A percentile compares a stretch with the other conserved stretches of the same genome.
Evolutionary conservation across 805 yeast species (phyloP).

Genomic region (Brettanomyces custersianus): DNA sequence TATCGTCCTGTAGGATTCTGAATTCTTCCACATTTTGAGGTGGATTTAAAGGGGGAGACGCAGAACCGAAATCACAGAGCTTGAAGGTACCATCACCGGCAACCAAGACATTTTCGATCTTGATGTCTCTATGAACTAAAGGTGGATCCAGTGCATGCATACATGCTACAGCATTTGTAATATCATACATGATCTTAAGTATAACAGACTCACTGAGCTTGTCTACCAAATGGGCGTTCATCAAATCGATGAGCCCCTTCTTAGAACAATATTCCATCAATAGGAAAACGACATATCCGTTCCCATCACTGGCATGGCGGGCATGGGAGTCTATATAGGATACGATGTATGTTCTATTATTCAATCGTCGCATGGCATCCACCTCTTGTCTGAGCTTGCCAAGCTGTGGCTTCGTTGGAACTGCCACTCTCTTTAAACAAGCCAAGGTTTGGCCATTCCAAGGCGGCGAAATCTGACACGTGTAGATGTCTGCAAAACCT

Average conservation of each 20-base stretch:
- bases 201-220: constrained; percentile 63
- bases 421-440: constrained; percentile 67
- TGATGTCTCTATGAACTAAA: constrained; percentile 69
- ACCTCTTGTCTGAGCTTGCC: constrained; percentile 64
- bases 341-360: constrained; percentile 51
- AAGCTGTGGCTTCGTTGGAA: constrained; percentile 61
- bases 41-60: constrained; percentile 54
- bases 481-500: constrained; percentile 76
- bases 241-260: constrained; percentile 69
- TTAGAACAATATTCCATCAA: constrained; percentile 74
- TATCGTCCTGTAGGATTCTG: constrained; percentile 52
- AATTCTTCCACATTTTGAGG: constrained; percentile 57
- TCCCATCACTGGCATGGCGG: constrained; percentile 31
- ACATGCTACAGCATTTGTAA: constrained; percentile 65
- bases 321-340: constrained; percentile 73
- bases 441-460: constrained; percentile 35
- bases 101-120: constrained; percentile 71
- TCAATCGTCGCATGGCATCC: constrained; percentile 64
- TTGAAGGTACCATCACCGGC: constrained; percentile 52
- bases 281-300: constrained; percentile 67
- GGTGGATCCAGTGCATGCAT: constrained; percentile 53
- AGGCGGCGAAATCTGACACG: constrained; percentile 44
- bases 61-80: constrained; percentile 78
- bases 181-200: constrained; percentile 56
- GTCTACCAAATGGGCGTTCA: constrained; percentile 63